phyloP scores from a whole-genome alignment of 1,284 basidiomycete species.

The Malassezia obtusa region DNA sequence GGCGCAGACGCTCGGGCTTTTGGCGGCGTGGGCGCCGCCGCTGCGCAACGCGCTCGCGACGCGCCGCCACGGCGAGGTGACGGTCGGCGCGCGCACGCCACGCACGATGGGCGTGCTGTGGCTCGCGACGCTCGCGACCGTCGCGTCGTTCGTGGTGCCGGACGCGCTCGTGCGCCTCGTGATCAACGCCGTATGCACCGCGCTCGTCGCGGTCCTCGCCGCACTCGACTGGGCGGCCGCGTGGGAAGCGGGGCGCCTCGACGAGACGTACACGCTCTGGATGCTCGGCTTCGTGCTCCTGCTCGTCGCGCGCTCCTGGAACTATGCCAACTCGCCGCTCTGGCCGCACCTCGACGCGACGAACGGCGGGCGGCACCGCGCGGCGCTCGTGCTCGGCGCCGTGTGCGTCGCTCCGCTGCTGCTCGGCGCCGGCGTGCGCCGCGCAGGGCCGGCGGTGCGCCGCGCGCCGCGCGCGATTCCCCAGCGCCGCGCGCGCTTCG shows the following conservation, averaged over 20 bases:
- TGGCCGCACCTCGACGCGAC: conserved; percentile 37
- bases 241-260: conserved; percentile 29
- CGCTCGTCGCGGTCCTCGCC: conserved; percentile 21
- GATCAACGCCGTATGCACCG: conserved; percentile 21
- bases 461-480: background rate
- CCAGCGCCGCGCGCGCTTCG: conserved; percentile 12
- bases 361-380: conserved; percentile 35
- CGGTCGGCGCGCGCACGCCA: background rate
- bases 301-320: conserved; percentile 35
- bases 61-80: background rate
- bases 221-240: conserved; percentile 34
- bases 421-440: background rate
- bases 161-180: conserved; percentile 24
- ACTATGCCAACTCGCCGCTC: conserved; percentile 42
- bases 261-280: conserved; percentile 23
- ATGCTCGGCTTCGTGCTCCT: conserved; percentile 32
- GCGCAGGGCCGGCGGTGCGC: background rate
- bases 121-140: conserved; percentile 20
- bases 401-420: conserved; percentile 19
- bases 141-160: conserved; percentile 25
- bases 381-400: conserved; percentile 22
- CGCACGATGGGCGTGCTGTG: conserved; percentile 17
- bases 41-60: conserved; percentile 4
- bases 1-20: conserved; percentile 28
- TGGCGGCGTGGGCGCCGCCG: conserved; percentile 18